Percentiles rank a stretch among this genome's conserved stretches.
phyloP scores from a whole-genome alignment of 352 stramenopile genomes.

The Phytophthora capsici region DNA sequence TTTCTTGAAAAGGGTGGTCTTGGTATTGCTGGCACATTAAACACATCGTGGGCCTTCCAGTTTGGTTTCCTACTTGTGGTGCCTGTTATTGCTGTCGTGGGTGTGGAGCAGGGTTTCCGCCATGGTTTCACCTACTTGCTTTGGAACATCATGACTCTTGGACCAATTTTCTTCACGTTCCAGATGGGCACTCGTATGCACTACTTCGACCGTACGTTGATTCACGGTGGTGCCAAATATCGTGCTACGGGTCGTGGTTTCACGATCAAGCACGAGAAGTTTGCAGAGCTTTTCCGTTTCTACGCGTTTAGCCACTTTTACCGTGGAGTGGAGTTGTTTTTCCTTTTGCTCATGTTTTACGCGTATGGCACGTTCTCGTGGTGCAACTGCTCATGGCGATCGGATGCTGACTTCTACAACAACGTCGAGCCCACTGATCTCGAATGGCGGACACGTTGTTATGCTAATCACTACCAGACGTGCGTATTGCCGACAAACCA shows the following conservation, averaged over 20 bases:
- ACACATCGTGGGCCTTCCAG: slow-evolving; percentile 96
- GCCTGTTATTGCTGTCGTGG: slow-evolving; percentile 96
- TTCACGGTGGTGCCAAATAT: slow-evolving; percentile 98
- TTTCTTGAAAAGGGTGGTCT: slow-evolving; percentile 93
- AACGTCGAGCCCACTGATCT: slow-evolving; percentile 72
- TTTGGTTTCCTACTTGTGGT: slow-evolving; percentile 97
- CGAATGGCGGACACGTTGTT: slow-evolving; percentile 83
- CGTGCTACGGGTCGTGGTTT: slow-evolving; percentile 98
- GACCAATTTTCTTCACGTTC: slow-evolving; percentile 99
- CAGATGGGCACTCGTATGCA: slow-evolving; percentile 99
- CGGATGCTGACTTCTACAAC: slow-evolving; percentile 78
- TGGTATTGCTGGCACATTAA: slow-evolving; percentile 94
- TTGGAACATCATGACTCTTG: slow-evolving; percentile 97
- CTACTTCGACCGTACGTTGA: slow-evolving; percentile 98
- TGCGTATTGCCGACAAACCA: slow-evolving; percentile 95
- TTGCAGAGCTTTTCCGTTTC: slow-evolving; percentile 97
- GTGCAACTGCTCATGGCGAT: slow-evolving; percentile 88
- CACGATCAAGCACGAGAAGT: slow-evolving; percentile 98
- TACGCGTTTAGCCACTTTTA: slow-evolving; percentile 99
- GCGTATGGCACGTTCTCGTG: slow-evolving; percentile 95
- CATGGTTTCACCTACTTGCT: slow-evolving; percentile 93
- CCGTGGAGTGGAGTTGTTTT: slow-evolving; percentile 95
- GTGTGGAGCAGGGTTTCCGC: slow-evolving; percentile 96
- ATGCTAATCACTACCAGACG: slow-evolving; percentile 84
- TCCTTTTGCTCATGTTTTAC: slow-evolving; percentile 80